Evolutionary conservation across 495 filamentous ascomycete genomes (phyloP), one percentile per base, ranked within the genome.

Genomic region (Aeminium ludgeri): DNA sequence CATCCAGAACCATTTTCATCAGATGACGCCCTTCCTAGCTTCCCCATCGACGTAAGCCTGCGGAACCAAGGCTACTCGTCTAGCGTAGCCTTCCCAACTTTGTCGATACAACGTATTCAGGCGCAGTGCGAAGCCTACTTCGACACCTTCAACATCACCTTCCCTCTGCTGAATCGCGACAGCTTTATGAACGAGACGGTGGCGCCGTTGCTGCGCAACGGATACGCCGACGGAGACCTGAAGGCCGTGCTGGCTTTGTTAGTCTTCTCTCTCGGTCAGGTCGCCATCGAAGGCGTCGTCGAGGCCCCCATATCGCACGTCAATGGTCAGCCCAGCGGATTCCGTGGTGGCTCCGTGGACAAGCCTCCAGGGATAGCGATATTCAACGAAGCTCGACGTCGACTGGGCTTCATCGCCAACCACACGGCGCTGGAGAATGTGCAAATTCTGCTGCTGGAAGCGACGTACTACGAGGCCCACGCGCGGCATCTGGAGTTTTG

Each of bases 381-480:
- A 17, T 76, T 75, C 51, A 75, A 74, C 45, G 72, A 75, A 54
- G 72, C 70, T 1, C 61, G 72, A 29, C 65, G 61, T 42, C 59
- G 70, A 19, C 65, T 75, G 50, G 72, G 72, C 6, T 76, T 73
- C 51, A 58, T 67, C 25, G 42, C 68, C 25, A 67, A 65, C 1
- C 63, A 71, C 30, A 70, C 62, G 49, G 67, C 63, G 43, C 56
- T 76, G 10, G 70, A 72, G 46, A 72, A 69, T 46, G 59, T 75
- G 13, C 72, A 74, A 46, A 65, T 71, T 16, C 66, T 63, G 41
- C 55, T 70, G 12, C 54, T 76, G n/a, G 34, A 51, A 35, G 48
- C 48, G 3, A 51, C 35, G 13, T 51, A 51, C 44, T 51, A 43
- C 36, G 48, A 43, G 18, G 28, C 48, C 2, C 46, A 23, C 8